Base-by-base conservation (phyloP, 1,284 basidiomycete genomes). In the Stygiomarasmius scandens region DNA sequence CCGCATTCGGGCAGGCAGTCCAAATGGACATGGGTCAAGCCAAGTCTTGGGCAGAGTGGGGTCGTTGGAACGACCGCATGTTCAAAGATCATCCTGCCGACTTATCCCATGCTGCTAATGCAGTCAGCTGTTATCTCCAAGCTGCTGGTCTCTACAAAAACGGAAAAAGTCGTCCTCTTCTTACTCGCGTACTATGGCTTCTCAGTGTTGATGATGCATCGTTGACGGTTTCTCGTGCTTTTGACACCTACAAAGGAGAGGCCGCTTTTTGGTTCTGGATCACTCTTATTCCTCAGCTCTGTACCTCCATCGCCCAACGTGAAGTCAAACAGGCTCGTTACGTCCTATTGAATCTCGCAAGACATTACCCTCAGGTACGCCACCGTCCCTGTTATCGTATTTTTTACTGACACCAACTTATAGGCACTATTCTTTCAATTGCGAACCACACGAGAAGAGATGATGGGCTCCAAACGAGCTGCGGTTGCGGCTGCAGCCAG, bases 1-100 rank as follows among this genome's bases (percentile, higher is more conserved):
- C 85, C 55, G 93, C 96, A 24, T 99, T 99, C 73, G 92, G 92
- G 11, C 92, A 94, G 73, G 96, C 96, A 34, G 93, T 99, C 38
- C 95, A 98, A 71, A 87, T 98, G 74, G 98, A 99, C 70, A 91
- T 98, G 85, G 83, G 82, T 58, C 89, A 98, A 69, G 89, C 96
- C 0, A 99, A 98, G 75, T 95, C 95, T 2, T 99, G 97, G 98
- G 95, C 94, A 6, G 95, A 98, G 69, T 99, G 96, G 97, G 97
- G 96, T 49, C 86, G 90, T 64, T 98, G 87, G 75, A 96, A 92
- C 68, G 97, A 99, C 73, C 86, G 87, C 53, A 86, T 95, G 78
- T 98, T 97, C 83, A 92, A 93, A 69, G 92, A 95, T 54, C 78
- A 81, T 34, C 88, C 92, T 20, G 77, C 66, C 50, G 91, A 96